Conservation (phyloP, 1,284 basidiomycete species). For the Cryptococcus depauperatus region DNA sequence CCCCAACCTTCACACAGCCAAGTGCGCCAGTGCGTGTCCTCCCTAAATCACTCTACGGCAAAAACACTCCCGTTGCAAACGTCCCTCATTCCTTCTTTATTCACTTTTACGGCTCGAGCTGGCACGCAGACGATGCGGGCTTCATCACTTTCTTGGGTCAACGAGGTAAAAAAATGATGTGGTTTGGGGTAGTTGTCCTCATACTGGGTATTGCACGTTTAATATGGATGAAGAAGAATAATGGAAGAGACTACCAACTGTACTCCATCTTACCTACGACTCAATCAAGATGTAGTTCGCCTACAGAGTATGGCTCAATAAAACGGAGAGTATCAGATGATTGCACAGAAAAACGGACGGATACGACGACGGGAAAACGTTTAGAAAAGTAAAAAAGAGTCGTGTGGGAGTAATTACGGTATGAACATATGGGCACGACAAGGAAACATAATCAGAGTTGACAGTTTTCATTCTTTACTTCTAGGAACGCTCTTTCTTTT, state of each 20-base stretch:
- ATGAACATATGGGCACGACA: too few relatives aligned
- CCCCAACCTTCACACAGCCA: conserved; percentile 50
- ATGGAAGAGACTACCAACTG: conserved; percentile 15
- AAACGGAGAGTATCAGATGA: too few relatives aligned
- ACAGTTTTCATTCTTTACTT: too few relatives aligned
- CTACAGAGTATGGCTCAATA: conserved; percentile 2
- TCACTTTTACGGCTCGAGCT: conserved; percentile 94
- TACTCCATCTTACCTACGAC: conserved; percentile 17
- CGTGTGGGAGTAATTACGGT: too few relatives aligned
- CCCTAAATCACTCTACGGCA: conserved; percentile 90
- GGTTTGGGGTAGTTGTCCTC: conserved; percentile 64
- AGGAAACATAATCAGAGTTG: too few relatives aligned
- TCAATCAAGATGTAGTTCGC: conserved; percentile 5
- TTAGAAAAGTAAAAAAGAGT: too few relatives aligned
- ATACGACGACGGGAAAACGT: too few relatives aligned
- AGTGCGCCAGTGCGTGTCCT: conserved; percentile 73
- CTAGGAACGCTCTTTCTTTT: too few relatives aligned
- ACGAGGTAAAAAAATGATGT: conserved; percentile 80
- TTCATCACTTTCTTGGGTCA: conserved; percentile 82
- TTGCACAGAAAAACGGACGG: too few relatives aligned
- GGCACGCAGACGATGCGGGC: conserved; percentile 89
- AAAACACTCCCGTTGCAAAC: conserved; percentile 77
- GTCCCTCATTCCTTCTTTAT: conserved; percentile 88
- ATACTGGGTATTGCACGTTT: conserved; percentile 61
- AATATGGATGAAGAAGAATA: conserved; percentile 39